phyloP scores from a whole-genome alignment of 805 yeast genomes.

The Candida succiphila region DNA sequence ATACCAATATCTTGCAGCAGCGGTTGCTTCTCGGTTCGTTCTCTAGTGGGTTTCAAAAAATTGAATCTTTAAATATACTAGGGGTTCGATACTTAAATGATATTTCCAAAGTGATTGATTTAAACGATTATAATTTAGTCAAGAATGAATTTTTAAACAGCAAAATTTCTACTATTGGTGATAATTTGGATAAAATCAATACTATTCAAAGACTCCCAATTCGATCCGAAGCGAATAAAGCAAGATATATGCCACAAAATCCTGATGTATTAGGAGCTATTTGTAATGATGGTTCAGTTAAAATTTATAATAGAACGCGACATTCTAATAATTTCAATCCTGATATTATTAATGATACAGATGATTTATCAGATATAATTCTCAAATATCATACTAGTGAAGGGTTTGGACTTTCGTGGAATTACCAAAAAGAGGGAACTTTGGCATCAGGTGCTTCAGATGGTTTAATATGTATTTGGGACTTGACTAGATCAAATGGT shows the following conservation, averaged over 20 bases:
- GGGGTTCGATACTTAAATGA: conserved; percentile 6
- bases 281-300: conserved; percentile 54
- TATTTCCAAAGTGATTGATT: conserved; percentile 10
- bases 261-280: conserved; percentile 73
- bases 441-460: conserved; percentile 53
- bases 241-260: conserved; percentile 73
- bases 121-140: conserved; percentile 26
- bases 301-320: conserved; percentile 74
- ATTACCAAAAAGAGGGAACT: conserved; percentile 46
- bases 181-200: not conserved
- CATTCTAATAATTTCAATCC: conserved; percentile 44
- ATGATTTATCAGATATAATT: conserved; percentile 12
- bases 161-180: not conserved
- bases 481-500: conserved; percentile 27
- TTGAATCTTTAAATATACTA: conserved; percentile 15
- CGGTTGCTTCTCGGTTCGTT: conserved; percentile 54
- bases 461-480: conserved; percentile 61
- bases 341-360: conserved; percentile 2
- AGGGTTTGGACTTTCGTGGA: conserved; percentile 73
- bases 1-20: conserved; percentile 19
- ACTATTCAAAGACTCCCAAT: conserved; percentile 52
- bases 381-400: conserved; percentile 32
- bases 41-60: conserved; percentile 39
- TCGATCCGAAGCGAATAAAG: conserved; percentile 63
- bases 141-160: conserved; percentile 25